Conservation (phyloP, 1,284 basidiomycete genomes). For the Puccinia novopanici region DNA sequence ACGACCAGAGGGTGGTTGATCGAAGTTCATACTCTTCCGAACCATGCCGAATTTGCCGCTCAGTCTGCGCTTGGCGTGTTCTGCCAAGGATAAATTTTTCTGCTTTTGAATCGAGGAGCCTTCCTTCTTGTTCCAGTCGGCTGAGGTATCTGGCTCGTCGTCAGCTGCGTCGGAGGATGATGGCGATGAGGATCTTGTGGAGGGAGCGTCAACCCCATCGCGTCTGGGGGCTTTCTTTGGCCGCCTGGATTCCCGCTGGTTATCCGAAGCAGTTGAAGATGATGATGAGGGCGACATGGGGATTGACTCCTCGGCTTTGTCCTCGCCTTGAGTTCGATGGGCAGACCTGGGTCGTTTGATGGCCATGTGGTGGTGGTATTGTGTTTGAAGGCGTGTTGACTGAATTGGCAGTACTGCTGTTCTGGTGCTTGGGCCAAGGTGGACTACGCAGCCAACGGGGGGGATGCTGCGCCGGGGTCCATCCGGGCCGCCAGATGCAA, state of each 20-base stretch:
- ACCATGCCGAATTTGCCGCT: conserved; percentile 41
- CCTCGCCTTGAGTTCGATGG: background rate
- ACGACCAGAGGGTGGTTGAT: conserved; percentile 1
- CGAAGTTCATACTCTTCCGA: conserved; percentile 41
- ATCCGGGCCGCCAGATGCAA: too few relatives aligned
- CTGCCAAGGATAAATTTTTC: conserved; percentile 33
- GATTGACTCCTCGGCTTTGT: conserved; percentile 1
- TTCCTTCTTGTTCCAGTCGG: conserved; percentile 23
- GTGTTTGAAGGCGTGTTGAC: background rate
- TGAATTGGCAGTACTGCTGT: too few relatives aligned
- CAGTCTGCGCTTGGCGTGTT: conserved; percentile 41
- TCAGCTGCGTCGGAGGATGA: conserved; percentile 18
- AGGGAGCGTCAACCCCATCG: background rate
- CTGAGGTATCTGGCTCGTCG: background rate
- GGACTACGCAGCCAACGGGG: background rate
- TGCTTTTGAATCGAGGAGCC: conserved; percentile 8
- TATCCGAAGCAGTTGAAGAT: conserved; percentile 10
- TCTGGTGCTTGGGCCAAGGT: too few relatives aligned
- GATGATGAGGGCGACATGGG: conserved; percentile 29
- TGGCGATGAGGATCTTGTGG: conserved; percentile 12
- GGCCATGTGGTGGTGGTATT: conserved; percentile 22
- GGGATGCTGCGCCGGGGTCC: background rate
- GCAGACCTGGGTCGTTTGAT: conserved; percentile 29
- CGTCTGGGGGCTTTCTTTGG: conserved; percentile 20
- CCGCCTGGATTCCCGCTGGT: background rate